Base-by-base conservation (phyloP, 2,329 filamentous ascomycete species). In the Sclerotinia trifoliorum region DNA sequence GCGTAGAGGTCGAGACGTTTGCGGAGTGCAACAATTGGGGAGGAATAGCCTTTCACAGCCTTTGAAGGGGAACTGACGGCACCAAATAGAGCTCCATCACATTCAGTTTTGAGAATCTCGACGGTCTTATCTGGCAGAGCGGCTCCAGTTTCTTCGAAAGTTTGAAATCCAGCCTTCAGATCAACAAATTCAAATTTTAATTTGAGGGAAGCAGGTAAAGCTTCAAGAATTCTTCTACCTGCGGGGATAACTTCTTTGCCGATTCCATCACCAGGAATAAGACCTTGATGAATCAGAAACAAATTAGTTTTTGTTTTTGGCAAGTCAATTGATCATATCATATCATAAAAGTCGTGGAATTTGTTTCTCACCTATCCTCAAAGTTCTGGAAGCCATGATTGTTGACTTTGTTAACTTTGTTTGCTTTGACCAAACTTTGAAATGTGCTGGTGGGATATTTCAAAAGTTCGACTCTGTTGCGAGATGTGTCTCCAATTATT, bases 181-280 rank as follows among this genome's bases (percentile, higher is more conserved):
- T 97, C 88, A 75, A 95, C 87, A 81, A 98, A 99, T 79, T 90
- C 91, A 85, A 98, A 98, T 78, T 93, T 94, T 75, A 99, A 87
- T 77, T 91, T 90, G 60, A 97, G 83, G n/a, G 92, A 95, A n/a
- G 90, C 81, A 46, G 94, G 94, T 2, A 99, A 90, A 63, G 95
- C 91, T 83, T 99, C 94, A 77, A 99, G 91, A 75, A 98, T 84
- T 72, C 91, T 90, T 76, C 93, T 92, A 64, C 94, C 95, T 66
- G 95, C 91, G 73, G 95, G 95, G 80, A 99, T 98, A 80, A 99
- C 95, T 83, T 99, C 95, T 79, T 92, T 92, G 81, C 95, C 95
- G 82, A 99, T 99, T 81, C 95, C 95, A 82, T 99, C 95, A 78
- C 95, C 95, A 76, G 95, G 92, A 79, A 99, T 98, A 76, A 98